Base-by-base conservation (phyloP, 2,329 filamentous ascomycete genomes). In the Phoma sp. region DNA sequence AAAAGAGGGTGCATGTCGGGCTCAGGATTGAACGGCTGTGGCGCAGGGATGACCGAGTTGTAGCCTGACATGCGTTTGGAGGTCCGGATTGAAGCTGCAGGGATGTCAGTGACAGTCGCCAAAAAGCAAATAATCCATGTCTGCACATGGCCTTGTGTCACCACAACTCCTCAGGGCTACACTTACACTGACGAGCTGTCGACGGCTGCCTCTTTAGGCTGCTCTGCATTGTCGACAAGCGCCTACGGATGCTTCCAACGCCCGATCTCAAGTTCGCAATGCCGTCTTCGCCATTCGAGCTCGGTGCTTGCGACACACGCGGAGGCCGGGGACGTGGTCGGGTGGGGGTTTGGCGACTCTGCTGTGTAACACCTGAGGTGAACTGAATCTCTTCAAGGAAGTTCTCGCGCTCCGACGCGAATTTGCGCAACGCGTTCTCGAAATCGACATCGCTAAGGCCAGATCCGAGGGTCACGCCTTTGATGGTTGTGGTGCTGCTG, bases 1-100 rank as follows among this genome's bases (percentile, higher is more conserved):
- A 95, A 93, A 56, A 99, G 81, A 23, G 95, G 95, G 75, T 99
- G 95, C 91, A 97, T 97, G 61, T 96, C 87, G 14, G 93, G 91
- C 55, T 93, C 90, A 46, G 88, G 86, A 52, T 96, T 91, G 60
- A 98, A 86, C 8, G 93, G 93, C 74, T 98, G 91, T 10, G 95
- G 95, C 2, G 87, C 87, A 11, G 95, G 95, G 48, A 99, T 98
- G 47, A 99, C 95, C 1, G 95, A 97, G 74, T 98, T 98, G 77
- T 99, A 99, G 73, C 96, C 96, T 75, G 93, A 98, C 62, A 98
- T 80, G 66, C 95, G 86, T 77, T 87, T 95, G 33, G 93, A 88
- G 4, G 93, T 96, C 65, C 93, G 88, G 59, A 88, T 82, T 23
- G 88, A 90, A 59, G 84, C 84, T 68, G 52, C 43, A 60, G 55